phyloP scores from a whole-genome alignment of 139 green algal species.

The Monoraphidium neglectum region DNA sequence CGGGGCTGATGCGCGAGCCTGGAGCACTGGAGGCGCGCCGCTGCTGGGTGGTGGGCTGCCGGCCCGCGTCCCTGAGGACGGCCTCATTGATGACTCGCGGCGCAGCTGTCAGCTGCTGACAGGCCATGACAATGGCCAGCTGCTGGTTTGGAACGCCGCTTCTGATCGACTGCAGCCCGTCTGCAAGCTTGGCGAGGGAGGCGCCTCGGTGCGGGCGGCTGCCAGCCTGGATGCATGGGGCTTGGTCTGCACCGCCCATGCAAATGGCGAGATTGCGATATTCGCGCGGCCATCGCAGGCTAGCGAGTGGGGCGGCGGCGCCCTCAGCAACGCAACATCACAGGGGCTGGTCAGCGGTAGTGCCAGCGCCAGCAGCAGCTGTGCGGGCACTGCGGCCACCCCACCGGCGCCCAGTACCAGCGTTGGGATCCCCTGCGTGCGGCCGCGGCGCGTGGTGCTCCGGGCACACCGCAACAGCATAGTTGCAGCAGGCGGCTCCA shows the following conservation, averaged over 20 bases:
- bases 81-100: conserved; percentile 7
- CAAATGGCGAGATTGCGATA: conserved; percentile 44
- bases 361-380: background rate
- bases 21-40: no score
- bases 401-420: background rate
- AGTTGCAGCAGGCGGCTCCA: background rate
- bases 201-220: conserved; percentile 32
- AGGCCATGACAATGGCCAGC: conserved; percentile 56
- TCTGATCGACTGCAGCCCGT: conserved; percentile 26
- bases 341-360: background rate
- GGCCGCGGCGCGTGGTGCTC: background rate
- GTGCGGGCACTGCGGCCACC: background rate
- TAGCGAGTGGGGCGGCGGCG: conserved; percentile 15
- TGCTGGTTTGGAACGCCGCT: conserved; percentile 49
- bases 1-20: no score
- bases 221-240: conserved; percentile 26
- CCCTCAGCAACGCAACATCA: background rate
- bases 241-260: conserved; percentile 40
- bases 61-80: conserved; percentile 18
- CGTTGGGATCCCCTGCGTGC: background rate
- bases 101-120: conserved; percentile 45
- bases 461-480: conserved; percentile 11
- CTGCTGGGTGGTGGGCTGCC: background rate
- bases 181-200: conserved; percentile 36
- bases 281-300: conserved; percentile 37